Percentiles rank a stretch among this genome's conserved stretches.
Evolutionary conservation across 345 rosid genomes (phyloP).

Genomic region (Orychophragmus violaceus): DNA sequence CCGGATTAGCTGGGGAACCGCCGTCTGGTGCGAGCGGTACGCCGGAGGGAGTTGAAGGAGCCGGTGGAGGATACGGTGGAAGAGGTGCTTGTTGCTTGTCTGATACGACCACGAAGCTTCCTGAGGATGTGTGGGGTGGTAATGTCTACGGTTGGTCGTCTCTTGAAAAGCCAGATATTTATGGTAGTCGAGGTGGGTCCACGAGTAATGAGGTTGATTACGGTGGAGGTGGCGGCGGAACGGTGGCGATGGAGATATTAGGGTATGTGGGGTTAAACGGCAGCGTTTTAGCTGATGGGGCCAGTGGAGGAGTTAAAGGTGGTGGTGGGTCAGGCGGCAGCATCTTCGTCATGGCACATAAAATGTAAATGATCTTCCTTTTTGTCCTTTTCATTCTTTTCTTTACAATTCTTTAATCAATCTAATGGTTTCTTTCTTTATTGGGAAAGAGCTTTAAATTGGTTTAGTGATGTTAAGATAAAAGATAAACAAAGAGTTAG

Average conservation of each 20-base stretch:
- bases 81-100: slow-evolving; percentile 79
- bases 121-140: slow-evolving; percentile 95
- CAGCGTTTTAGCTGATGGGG: slow-evolving; percentile 76
- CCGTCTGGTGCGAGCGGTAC: slow-evolving; percentile 85
- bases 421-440: neutral
- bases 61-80: slow-evolving; percentile 97
- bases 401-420: neutral
- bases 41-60: slow-evolving; percentile 81
- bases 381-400: slow-evolving; percentile 12
- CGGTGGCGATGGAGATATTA: slow-evolving; percentile 41
- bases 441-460: slow-evolving; percentile 2
- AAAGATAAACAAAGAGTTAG: neutral
- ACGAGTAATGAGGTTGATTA: slow-evolving; percentile 80
- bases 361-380: slow-evolving; percentile 60
- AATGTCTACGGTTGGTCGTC: slow-evolving; percentile 82
- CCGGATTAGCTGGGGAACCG: slow-evolving; percentile 73
- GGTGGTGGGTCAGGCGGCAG: slow-evolving; percentile 99
- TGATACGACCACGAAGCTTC: slow-evolving; percentile 47
- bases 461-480: neutral
- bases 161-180: slow-evolving; percentile 59
- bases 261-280: slow-evolving; percentile 53
- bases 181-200: slow-evolving; percentile 79
- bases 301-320: slow-evolving; percentile 73
- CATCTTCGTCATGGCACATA: slow-evolving; percentile 58
- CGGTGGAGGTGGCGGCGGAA: slow-evolving; percentile 96